Evolutionary conservation across 73 alveolate species (phyloP).

Genomic region (Paramecium biaurelia): DNA sequence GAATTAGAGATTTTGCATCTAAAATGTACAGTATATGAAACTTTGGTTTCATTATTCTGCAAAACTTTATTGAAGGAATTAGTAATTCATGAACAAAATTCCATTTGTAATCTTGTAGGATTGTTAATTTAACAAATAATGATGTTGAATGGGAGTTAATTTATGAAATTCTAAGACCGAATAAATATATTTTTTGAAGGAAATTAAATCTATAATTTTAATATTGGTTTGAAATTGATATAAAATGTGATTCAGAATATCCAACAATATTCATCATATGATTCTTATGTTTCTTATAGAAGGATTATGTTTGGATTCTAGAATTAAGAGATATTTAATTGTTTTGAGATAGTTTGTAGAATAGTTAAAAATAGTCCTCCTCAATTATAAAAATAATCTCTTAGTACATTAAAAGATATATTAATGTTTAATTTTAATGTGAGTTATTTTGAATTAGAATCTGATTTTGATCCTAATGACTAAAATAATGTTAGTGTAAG

Average conservation of each 20-base stretch:
- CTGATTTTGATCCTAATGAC: constrained; percentile 44
- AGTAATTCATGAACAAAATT: background rate
- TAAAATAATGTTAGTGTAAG: constrained; percentile 28
- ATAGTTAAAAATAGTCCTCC: background rate
- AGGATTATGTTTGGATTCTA: constrained; percentile 15
- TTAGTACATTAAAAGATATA: background rate
- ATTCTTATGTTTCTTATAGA: constrained; percentile 38
- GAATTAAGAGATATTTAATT: background rate
- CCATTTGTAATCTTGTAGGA: constrained; percentile 40
- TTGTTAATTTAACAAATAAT: background rate
- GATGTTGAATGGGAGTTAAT: constrained; percentile 15
- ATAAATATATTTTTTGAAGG: background rate
- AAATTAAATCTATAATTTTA: background rate
- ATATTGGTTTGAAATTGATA: constrained; percentile 19
- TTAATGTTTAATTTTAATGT: constrained; percentile 37
- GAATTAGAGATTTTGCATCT: background rate
- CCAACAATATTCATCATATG: constrained; percentile 6
- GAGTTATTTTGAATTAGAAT: constrained; percentile 49
- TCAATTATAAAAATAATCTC: background rate
- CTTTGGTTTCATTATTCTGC: background rate
- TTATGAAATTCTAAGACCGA: background rate
- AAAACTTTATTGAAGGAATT: background rate
- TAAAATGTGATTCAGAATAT: background rate
- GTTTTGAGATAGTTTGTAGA: background rate
- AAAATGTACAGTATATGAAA: background rate